These are phyloP conservation scores for Quercus robur DNA, from an alignment of 306 rosid species.

Conservation along the genomic window DNA sequence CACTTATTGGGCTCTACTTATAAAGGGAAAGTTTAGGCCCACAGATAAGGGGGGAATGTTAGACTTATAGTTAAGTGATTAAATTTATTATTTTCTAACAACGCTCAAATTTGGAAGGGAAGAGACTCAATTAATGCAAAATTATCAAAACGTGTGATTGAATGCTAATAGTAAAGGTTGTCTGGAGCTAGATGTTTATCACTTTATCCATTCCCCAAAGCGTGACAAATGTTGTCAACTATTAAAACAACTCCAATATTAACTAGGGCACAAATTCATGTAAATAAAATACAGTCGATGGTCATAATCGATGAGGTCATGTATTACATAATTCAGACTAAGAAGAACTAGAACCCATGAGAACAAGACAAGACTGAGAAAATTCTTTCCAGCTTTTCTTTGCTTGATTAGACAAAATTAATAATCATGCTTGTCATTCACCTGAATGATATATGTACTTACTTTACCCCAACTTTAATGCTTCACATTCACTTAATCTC, in stretches of 20 bases:
- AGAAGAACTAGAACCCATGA: slow-evolving; percentile 1
- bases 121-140: neutral
- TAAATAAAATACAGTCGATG: neutral
- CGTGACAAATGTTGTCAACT: slow-evolving; percentile 6
- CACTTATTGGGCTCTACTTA: too few species aligned
- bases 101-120: neutral
- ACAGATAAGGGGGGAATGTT: too few species aligned
- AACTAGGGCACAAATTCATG: neutral
- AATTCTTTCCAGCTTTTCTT: slow-evolving; percentile 23
- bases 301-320: slow-evolving; percentile 22
- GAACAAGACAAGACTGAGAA: slow-evolving; percentile 7
- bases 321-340: slow-evolving; percentile 17
- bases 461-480: slow-evolving; percentile 28
- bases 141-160: neutral
- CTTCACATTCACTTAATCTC: slow-evolving; percentile 5
- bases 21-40: too few species aligned
- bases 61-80: too few species aligned
- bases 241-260: neutral
- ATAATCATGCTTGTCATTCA: slow-evolving; percentile 31
- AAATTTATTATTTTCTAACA: too few species aligned
- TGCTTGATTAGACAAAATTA: slow-evolving; percentile 47
- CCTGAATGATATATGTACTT: slow-evolving; percentile 16
- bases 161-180: neutral
- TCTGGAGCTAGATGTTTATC: neutral
- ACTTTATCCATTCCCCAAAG: neutral